phyloP scores from a whole-genome alignment of 352 stramenopile genomes.

The Pythium scleroteichum region DNA sequence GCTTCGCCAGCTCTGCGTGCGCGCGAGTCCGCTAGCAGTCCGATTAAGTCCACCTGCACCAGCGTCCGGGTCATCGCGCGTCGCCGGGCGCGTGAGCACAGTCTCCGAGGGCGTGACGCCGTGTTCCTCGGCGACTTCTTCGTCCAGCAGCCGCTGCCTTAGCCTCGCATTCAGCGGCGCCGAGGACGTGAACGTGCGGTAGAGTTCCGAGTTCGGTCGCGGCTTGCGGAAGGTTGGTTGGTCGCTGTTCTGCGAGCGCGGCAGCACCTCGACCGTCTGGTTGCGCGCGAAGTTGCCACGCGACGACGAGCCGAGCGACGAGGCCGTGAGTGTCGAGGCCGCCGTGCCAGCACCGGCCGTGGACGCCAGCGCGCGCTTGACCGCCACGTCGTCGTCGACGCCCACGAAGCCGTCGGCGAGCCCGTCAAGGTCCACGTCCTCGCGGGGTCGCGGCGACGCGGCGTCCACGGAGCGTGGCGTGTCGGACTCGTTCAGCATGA shows the following conservation, averaged over 20 bases:
- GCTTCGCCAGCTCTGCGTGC: conserved; percentile 49
- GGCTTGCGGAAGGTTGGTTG: conserved; percentile 41
- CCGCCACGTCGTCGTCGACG: conserved; percentile 5
- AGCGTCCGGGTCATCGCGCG: conserved; percentile 6
- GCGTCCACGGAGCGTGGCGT: conserved; percentile 17
- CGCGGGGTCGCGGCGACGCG: neutral
- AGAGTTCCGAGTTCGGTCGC: conserved; percentile 60
- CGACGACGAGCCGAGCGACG: conserved; percentile 6
- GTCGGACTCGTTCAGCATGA: conserved; percentile 5
- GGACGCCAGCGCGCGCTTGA: conserved; percentile 2
- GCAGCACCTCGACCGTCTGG: conserved; percentile 73
- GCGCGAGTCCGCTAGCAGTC: conserved; percentile 23
- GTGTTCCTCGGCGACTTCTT: conserved; percentile 31
- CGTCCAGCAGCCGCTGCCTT: conserved; percentile 55
- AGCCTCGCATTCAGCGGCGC: conserved; percentile 61
- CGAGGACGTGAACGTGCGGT: conserved; percentile 70
- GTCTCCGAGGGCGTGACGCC: conserved; percentile 15
- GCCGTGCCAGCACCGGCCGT: neutral
- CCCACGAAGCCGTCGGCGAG: conserved; percentile 18
- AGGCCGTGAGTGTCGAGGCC: conserved; percentile 10
- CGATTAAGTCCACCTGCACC: conserved; percentile 15
- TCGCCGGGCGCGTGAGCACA: conserved; percentile 19
- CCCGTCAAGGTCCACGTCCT: conserved; percentile 12
- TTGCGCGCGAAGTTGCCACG: conserved; percentile 57
- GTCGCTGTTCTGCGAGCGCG: conserved; percentile 28